Conservation (phyloP, 2,329 filamentous ascomycete species). For the Zelopaecilomyces penicillatus region DNA sequence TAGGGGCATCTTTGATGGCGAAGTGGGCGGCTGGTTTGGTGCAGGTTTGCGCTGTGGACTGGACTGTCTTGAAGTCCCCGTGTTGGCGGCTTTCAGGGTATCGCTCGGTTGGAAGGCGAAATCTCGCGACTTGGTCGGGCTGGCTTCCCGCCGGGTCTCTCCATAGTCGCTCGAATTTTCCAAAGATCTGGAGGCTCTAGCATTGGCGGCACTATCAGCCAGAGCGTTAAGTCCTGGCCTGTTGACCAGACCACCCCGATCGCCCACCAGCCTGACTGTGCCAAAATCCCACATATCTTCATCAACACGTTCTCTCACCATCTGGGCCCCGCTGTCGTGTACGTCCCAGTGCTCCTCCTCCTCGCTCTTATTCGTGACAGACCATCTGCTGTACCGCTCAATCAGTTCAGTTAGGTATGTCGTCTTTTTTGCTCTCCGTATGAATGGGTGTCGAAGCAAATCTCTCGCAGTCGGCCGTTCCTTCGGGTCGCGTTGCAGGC, state of each 20-base stretch:
- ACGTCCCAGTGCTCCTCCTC: slow-evolving; percentile 54
- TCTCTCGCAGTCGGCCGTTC: slow-evolving; percentile 83
- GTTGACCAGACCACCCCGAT: slow-evolving; percentile 48
- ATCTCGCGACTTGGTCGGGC: slow-evolving; percentile 44
- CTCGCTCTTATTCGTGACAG: slow-evolving; percentile 66
- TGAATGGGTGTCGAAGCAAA: slow-evolving; percentile 80
- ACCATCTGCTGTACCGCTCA: slow-evolving; percentile 81
- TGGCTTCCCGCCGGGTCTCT: slow-evolving; percentile 41
- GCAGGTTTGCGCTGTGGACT: slow-evolving; percentile 54
- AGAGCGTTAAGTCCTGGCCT: slow-evolving; percentile 58
- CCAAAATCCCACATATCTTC: slow-evolving; percentile 99
- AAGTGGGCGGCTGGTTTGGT: slow-evolving; percentile 26
- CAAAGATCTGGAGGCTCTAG: slow-evolving; percentile 49
- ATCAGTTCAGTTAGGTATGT: slow-evolving; percentile 96
- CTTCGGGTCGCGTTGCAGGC: slow-evolving; percentile 79
- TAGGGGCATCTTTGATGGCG: slow-evolving; percentile 53
- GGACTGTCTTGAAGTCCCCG: slow-evolving; percentile 44
- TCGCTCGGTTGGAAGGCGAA: slow-evolving; percentile 38
- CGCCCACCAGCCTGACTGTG: slow-evolving; percentile 74
- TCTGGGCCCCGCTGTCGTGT: slow-evolving; percentile 42
- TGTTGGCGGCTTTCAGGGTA: slow-evolving; percentile 45
- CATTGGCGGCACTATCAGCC: slow-evolving; percentile 75
- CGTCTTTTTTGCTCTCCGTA: slow-evolving; percentile 86
- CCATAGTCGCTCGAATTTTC: slow-evolving; percentile 43
- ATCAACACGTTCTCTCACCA: slow-evolving; percentile 49